Base-by-base conservation (phyloP, 1,284 basidiomycete species). In the Albatrellus sp. region DNA sequence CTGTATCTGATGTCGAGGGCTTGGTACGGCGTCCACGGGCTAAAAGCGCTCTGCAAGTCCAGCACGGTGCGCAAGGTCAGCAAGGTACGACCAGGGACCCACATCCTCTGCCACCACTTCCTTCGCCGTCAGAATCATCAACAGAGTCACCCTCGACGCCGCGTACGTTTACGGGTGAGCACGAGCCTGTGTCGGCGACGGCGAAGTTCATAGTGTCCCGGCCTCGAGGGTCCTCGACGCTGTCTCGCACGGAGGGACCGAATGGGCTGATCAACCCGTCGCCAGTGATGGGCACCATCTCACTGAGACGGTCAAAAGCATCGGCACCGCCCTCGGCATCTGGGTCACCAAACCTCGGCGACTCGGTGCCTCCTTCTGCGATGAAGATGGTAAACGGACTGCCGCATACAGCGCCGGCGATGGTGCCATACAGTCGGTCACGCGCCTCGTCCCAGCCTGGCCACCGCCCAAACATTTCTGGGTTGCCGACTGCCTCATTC, bases 401-500 rank as follows among this genome's bases (percentile, higher is more conserved):
- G 34, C 64, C 72, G 47, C 53, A 65, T 37, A 58, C 59, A 47
- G 59, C 65, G 46, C 51, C 61, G 44, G 55, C 57, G 44, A 60
- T 52, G 37, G 46, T 62, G 2, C 55, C 56, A 9, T 52, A 50
- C 13, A 70, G 71, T 31, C 73, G 84, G 45, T 69, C 55, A 49
- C 73, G 85, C 37, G 80, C 79, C 42, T 73, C 70, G 16, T 84
- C 82, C 32, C 80, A 83, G 50, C 81, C 81, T 38, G 77, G 76
- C 30, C 71, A 78, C 45, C 67, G 52, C 28, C 52, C 52, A 33
- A 48, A n/a, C 29, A 13, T 44, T 6, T 5, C 48, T 10, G 45
- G 48, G 5, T 28, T 48, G 7, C 52, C 46, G 3, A 34, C 50
- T 11, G 13, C 41, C n/a, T 45, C 46, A 17, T 44, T 43, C 11